Evolutionary conservation across 768 basidiomycete genomes (phyloP).

Genomic region (Xerocomus brunneocitrinus): DNA sequence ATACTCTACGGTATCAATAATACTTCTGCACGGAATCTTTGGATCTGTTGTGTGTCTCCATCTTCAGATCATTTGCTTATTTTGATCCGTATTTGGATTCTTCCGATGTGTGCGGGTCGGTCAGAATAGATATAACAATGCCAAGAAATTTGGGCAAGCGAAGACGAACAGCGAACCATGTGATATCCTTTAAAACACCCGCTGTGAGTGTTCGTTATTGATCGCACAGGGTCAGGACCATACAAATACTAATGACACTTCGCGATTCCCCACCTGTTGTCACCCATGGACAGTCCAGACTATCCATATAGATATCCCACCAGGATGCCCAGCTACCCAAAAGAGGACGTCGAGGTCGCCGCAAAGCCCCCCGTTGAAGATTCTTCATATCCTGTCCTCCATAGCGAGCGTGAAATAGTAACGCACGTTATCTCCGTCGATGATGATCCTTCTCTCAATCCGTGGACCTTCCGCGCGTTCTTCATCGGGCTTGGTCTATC

Average conservation of each 20-base stretch:
- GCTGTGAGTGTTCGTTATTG: not conserved
- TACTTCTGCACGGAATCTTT: not conserved
- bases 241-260: not conserved
- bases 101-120: not conserved
- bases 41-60: not conserved
- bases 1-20: too few relatives aligned
- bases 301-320: not conserved
- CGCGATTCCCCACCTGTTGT: not conserved
- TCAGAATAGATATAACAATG: not conserved
- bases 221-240: not conserved
- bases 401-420: constrained; percentile 43
- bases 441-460: constrained; percentile 22
- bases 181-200: not conserved
- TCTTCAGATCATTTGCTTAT: not conserved
- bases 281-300: not conserved
- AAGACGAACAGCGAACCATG: not conserved
- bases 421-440: constrained; percentile 35
- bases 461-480: constrained; percentile 42
- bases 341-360: constrained; percentile 31
- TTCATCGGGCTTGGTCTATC: constrained; percentile 52
- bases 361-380: constrained; percentile 4
- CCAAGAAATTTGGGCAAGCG: not conserved
- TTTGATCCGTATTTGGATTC: not conserved
- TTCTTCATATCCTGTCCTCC: constrained; percentile 23
- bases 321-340: constrained; percentile 11